phyloP scores from a whole-genome alignment of 225 moss, liverwort and hornwort genomes.

The Bryum argenteum region DNA sequence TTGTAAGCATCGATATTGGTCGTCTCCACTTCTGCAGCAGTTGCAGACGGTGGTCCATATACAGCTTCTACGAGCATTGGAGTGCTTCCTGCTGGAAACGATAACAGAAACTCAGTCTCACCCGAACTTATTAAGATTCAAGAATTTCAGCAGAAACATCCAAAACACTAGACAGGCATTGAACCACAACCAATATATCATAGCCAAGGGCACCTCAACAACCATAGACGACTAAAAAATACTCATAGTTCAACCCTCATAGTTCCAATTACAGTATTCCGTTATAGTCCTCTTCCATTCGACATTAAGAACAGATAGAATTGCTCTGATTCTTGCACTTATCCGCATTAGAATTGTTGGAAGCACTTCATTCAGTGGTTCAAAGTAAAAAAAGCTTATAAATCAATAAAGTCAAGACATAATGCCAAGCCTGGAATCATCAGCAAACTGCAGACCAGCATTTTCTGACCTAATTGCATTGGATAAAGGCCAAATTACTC shows the following conservation, averaged over 20 bases:
- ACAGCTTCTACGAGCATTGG: slow-evolving; percentile 46
- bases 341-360: no score
- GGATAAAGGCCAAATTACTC: slow-evolving; percentile 8
- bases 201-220: neutral
- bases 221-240: no score
- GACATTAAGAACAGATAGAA: neutral
- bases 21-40: slow-evolving; percentile 45
- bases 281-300: neutral
- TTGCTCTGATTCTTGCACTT: neutral
- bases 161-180: neutral
- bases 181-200: neutral
- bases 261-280: no score
- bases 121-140: no score
- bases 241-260: no score
- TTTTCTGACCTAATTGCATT: neutral
- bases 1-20: slow-evolving; percentile 42
- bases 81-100: slow-evolving; percentile 30
- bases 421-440: no score
- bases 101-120: slow-evolving; percentile 1
- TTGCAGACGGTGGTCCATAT: slow-evolving; percentile 40
- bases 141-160: neutral
- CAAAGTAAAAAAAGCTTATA: no score
- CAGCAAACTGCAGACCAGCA: neutral
- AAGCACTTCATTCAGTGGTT: no score
- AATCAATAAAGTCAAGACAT: no score